Percentiles rank a stretch among this genome's conserved stretches.
Conservation (phyloP, 108 stramenopile genomes). For the Nitzschia putrida region DNA sequence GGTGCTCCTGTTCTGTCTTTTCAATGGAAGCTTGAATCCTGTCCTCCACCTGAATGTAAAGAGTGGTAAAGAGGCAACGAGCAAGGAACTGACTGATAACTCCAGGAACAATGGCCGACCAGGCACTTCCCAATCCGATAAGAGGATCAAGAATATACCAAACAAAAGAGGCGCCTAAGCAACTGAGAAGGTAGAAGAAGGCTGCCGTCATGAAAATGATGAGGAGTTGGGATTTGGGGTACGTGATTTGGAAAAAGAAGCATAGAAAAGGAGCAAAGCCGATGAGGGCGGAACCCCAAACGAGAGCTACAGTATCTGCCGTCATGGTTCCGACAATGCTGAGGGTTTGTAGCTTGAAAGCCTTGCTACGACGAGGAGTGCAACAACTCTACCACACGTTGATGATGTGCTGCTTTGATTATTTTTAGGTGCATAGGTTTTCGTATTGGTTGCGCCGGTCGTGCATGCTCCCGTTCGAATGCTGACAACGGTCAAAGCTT, state of each 20-base stretch:
- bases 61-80: slow-evolving; percentile 59
- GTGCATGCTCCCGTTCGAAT: no score
- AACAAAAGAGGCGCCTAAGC: slow-evolving; percentile 47
- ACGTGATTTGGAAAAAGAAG: slow-evolving; percentile 64
- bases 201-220: slow-evolving; percentile 72
- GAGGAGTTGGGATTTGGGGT: slow-evolving; percentile 74
- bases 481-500: no score
- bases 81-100: slow-evolving; percentile 61
- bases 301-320: slow-evolving; percentile 54
- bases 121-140: slow-evolving; percentile 30
- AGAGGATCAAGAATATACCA: slow-evolving; percentile 57
- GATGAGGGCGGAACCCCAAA: slow-evolving; percentile 64
- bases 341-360: no score
- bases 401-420: no score
- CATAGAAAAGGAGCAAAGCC: slow-evolving; percentile 78
- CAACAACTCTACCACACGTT: no score
- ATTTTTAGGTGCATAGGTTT: no score
- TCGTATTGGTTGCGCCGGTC: no score
- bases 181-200: slow-evolving; percentile 68
- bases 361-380: no score
- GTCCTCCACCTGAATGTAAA: slow-evolving; percentile 74
- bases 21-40: slow-evolving; percentile 71
- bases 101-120: slow-evolving; percentile 62
- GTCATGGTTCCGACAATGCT: slow-evolving; percentile 9
- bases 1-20: slow-evolving; percentile 19